These are phyloP conservation scores for Myriangium duriaei DNA, from an alignment of 2,329 filamentous ascomycete genomes.

Conservation along the genomic window DNA sequence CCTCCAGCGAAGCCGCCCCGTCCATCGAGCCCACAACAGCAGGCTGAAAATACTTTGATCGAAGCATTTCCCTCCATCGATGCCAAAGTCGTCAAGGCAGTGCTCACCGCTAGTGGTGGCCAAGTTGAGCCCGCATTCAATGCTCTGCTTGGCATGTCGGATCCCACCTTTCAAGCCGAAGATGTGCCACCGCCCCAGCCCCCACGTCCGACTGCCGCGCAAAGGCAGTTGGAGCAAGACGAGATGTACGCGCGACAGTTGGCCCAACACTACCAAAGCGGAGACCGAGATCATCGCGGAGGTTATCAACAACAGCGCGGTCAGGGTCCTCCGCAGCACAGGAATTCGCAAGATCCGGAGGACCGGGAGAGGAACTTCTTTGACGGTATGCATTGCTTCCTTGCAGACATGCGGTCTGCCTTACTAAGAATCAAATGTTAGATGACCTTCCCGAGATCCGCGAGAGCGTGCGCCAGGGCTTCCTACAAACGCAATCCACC, in stretches of 20 bases:
- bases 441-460: slow-evolving; percentile 89
- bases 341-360: slow-evolving; percentile 33
- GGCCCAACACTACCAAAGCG: slow-evolving; percentile 65
- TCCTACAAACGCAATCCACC: slow-evolving; percentile 82
- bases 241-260: slow-evolving; percentile 86
- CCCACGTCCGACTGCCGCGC: slow-evolving; percentile 55
- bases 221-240: slow-evolving; percentile 72
- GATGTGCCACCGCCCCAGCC: slow-evolving; percentile 54
- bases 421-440: too few species aligned
- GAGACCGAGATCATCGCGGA: slow-evolving; percentile 26
- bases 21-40: slow-evolving; percentile 66
- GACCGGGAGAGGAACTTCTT: slow-evolving; percentile 81
- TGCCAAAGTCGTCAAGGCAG: slow-evolving; percentile 66
- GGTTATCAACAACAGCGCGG: slow-evolving; percentile 22
- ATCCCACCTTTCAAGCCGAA: slow-evolving; percentile 38
- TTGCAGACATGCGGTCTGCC: too few species aligned
- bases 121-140: slow-evolving; percentile 91
- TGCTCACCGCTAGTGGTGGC: slow-evolving; percentile 73
- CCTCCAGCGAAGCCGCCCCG: slow-evolving; percentile 66
- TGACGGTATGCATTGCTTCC: too few species aligned
- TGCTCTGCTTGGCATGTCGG: slow-evolving; percentile 61
- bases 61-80: slow-evolving; percentile 91
- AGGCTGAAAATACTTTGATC: slow-evolving; percentile 76
- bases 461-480: slow-evolving; percentile 88
- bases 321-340: slow-evolving; percentile 20